Evolutionary conservation across 176 grass and related monocot species (phyloP).

Genomic region (Paspalum vaginatum): DNA sequence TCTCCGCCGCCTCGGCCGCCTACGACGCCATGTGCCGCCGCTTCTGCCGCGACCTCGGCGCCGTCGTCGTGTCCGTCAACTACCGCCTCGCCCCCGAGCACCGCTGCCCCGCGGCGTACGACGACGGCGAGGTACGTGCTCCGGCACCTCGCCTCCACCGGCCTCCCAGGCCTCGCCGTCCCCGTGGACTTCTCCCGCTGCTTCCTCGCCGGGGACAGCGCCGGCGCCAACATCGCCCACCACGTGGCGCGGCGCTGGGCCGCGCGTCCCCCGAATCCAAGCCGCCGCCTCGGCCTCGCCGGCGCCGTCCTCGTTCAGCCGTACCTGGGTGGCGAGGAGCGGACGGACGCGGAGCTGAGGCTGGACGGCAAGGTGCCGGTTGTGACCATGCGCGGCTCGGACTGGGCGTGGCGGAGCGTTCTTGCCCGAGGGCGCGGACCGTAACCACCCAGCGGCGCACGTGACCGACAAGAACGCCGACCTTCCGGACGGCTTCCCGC

Average conservation of each 20-base stretch:
- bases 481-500: conserved; percentile 1
- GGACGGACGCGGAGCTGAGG: neutral
- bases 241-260: conserved; percentile 63
- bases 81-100: conserved; percentile 63
- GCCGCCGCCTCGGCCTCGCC: conserved; percentile 13
- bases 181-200: neutral
- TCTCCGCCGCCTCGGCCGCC: conserved; percentile 43
- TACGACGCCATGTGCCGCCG: conserved; percentile 54
- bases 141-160: conserved; percentile 5
- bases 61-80: conserved; percentile 50
- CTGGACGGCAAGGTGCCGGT: conserved; percentile 25
- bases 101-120: conserved; percentile 47
- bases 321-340: conserved; percentile 11
- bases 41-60: conserved; percentile 41
- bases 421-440: conserved; percentile 8
- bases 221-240: conserved; percentile 88
- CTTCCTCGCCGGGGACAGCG: conserved; percentile 92
- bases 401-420: conserved; percentile 21
- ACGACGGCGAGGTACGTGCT: conserved; percentile 43
- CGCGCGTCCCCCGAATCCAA: neutral
- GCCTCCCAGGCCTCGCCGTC: neutral
- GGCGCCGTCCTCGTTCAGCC: conserved; percentile 38
- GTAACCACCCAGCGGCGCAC: neutral
- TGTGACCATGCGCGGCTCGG: conserved; percentile 4
- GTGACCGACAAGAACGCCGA: conserved; percentile 10